Base-by-base conservation (phyloP, 2,329 filamentous ascomycete species). In the Salinomyces thailandicus region DNA sequence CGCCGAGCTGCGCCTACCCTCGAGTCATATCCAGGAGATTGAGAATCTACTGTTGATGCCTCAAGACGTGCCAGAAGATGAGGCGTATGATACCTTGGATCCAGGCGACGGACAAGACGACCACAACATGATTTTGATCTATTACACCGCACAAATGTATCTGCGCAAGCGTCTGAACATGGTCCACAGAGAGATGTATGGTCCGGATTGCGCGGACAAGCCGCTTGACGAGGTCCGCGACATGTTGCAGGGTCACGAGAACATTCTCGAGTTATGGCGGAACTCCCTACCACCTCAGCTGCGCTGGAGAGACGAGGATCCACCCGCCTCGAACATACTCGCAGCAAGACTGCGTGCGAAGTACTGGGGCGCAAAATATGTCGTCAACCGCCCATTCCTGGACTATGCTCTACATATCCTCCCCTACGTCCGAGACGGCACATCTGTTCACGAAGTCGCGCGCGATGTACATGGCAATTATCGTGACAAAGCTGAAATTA, bases 361-460 rank as follows among this genome's bases (percentile, higher is more conserved):
- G 59, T 96, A 91, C 60, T 96, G 89, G 68, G 91, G 91, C 14
- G 87, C 85, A 0, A 75, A 81, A 46, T 86, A 93, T 44, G 87
- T 96, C 54, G 87, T 89, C 17, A 82, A 91, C 56, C 75, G 91
- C 16, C 85, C 84, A 1, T 85, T 89, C 41, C 60, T 81, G 14
- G 72, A 75, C 47, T 69, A 74, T 37, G 72, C 71, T 2, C 64
- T 79, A 2, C 71, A 77, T 43, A 63, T 65, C 35, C 62, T 65
- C 45, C 54, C 50, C 3, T 46, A 52, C 19, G 35, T 51, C 14
- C 36, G 39, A 16, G 37, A 48, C n/a, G 49, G 48, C n/a, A 15
- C 16, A 13, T 35, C 28, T 1, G 42, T 55, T 3, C 46, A 52
- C 27, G 42, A 47, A 6, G 43, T 50, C 7, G 55, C 58, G 5